A percentile compares a stretch with the other conserved stretches of the same genome.
These are phyloP conservation scores for Colletotrichum eleusines DNA, from an alignment of 2,329 filamentous ascomycete species.

Conservation along the genomic window DNA sequence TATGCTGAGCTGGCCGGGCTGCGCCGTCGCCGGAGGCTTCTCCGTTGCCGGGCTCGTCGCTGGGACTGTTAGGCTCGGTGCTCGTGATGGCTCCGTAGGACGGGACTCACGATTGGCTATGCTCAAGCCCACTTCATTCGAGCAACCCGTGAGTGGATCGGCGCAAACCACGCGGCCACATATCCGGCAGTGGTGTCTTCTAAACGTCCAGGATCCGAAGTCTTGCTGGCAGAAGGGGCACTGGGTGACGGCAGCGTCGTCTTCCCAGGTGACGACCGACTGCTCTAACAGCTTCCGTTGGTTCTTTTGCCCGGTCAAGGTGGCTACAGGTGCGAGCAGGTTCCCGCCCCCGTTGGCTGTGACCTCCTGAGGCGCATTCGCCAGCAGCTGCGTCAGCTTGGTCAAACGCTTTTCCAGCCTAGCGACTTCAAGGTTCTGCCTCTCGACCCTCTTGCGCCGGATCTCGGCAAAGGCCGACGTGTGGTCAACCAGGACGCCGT, in stretches of 20 bases:
- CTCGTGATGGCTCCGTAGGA: not conserved
- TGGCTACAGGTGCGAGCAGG: constrained; percentile 71
- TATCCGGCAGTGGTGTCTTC: constrained; percentile 93
- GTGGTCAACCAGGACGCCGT: constrained; percentile 78
- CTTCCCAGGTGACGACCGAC: constrained; percentile 94
- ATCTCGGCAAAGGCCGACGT: constrained; percentile 76
- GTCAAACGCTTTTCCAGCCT: constrained; percentile 92
- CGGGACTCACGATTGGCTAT: constrained; percentile 65
- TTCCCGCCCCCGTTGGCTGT: constrained; percentile 63
- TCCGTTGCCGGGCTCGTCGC: constrained; percentile 58
- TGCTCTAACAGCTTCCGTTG: constrained; percentile 88
- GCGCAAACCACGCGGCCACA: constrained; percentile 95
- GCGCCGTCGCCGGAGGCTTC: constrained; percentile 50
- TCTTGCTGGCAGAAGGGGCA: constrained; percentile 98
- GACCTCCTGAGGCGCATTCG: constrained; percentile 78
- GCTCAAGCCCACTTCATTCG: constrained; percentile 83
- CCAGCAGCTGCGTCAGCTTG: constrained; percentile 86
- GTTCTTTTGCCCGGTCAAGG: constrained; percentile 76
- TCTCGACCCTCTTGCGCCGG: constrained; percentile 84
- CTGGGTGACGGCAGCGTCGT: constrained; percentile 81
- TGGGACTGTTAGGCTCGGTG: constrained; percentile 41
- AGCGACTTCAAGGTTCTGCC: constrained; percentile 87
- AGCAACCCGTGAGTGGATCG: constrained; percentile 86
- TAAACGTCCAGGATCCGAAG: constrained; percentile 92
- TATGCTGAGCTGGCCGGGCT: constrained; percentile 70